These are phyloP conservation scores for Bipolaris zeicola DNA, from an alignment of 2,329 filamentous ascomycete species.

Conservation along the genomic window DNA sequence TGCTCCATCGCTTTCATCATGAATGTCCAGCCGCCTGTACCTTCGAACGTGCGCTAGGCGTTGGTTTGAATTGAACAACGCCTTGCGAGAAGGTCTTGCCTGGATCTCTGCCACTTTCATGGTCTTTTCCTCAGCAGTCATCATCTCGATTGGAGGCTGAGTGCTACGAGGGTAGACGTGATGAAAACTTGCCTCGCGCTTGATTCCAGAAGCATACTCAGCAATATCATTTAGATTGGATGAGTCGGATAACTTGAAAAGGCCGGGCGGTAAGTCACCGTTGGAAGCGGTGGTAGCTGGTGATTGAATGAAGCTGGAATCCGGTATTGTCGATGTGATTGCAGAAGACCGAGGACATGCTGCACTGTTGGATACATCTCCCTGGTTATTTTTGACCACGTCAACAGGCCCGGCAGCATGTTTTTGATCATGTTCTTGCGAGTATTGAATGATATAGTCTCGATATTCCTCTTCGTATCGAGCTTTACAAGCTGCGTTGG, in stretches of 20 bases:
- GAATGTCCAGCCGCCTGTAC: conserved; percentile 17
- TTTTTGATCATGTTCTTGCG: not conserved
- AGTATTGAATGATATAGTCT: not conserved
- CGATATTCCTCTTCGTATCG: conserved; percentile 4
- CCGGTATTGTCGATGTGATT: not conserved
- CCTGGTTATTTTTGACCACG: not conserved
- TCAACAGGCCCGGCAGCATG: not conserved
- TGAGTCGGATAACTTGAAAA: conserved; percentile 9
- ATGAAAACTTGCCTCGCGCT: conserved; percentile 14
- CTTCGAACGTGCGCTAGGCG: conserved; percentile 25
- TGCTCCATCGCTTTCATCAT: conserved; percentile 25
- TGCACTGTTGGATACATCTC: not conserved
- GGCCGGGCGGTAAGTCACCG: not conserved
- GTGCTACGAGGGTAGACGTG: conserved; percentile 10
- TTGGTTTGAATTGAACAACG: conserved; percentile 25
- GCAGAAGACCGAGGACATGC: not conserved
- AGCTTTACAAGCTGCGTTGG: conserved; percentile 3
- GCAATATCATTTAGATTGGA: not conserved
- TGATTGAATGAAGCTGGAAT: not conserved
- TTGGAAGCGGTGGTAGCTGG: not conserved
- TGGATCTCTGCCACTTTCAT: conserved; percentile 33
- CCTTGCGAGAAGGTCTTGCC: conserved; percentile 46
- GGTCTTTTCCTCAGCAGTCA: conserved; percentile 28
- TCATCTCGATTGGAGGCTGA: conserved; percentile 18
- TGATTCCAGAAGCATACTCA: not conserved